A percentile compares a stretch with the other conserved stretches of the same genome.
Evolutionary conservation across 306 rosid species (phyloP).

Genomic region (Lathyrus sativus): DNA sequence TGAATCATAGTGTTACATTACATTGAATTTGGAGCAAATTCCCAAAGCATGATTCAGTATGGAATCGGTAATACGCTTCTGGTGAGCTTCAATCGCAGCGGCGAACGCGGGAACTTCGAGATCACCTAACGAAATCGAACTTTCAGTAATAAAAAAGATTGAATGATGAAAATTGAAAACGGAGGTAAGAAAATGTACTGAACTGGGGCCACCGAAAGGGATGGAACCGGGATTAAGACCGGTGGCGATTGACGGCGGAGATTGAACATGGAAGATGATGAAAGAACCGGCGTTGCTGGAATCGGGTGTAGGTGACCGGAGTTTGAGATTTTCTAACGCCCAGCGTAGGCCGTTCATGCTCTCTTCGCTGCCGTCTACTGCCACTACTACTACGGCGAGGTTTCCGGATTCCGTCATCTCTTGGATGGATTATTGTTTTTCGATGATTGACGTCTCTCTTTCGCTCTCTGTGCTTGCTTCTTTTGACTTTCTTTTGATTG

Average conservation of each 20-base stretch:
- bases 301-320: constrained; percentile 55
- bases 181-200: constrained; percentile 31
- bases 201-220: constrained; percentile 93
- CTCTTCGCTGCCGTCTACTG: constrained; percentile 85
- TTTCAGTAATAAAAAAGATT: neutral
- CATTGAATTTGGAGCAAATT: constrained; percentile 62
- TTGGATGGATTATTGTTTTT: neutral
- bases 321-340: constrained; percentile 81
- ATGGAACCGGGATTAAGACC: constrained; percentile 75
- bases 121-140: constrained; percentile 44
- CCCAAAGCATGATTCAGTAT: constrained; percentile 62
- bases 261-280: constrained; percentile 71
- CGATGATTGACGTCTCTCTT: neutral
- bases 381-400: constrained; percentile 61
- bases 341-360: constrained; percentile 83
- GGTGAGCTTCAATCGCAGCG: constrained; percentile 92
- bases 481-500: neutral
- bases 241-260: constrained; percentile 75
- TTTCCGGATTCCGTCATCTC: constrained; percentile 53
- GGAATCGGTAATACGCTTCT: constrained; percentile 75
- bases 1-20: constrained; percentile 36
- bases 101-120: constrained; percentile 89
- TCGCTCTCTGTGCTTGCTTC: neutral
- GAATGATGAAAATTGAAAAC: neutral
- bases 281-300: constrained; percentile 38